These are phyloP conservation scores for Gillenia trifoliata DNA, from an alignment of 306 rosid species.

Conservation along the genomic window DNA sequence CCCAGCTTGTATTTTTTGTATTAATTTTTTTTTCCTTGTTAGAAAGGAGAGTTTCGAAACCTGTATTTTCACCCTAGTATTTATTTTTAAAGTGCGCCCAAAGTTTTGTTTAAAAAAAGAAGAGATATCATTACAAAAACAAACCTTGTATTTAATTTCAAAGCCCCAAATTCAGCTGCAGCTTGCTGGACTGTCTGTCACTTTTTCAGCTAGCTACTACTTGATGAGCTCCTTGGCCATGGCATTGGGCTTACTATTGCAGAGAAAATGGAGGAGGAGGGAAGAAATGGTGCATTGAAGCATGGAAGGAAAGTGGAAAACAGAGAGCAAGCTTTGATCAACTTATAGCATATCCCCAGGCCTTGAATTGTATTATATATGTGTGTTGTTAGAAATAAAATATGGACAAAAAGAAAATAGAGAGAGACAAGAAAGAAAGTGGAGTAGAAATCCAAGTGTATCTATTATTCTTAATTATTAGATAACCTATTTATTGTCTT, in stretches of 20 bases:
- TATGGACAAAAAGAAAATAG: too few relatives aligned
- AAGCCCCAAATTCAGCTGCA: conserved; percentile 1
- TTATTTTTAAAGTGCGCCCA: not conserved
- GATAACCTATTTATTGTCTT: too few relatives aligned
- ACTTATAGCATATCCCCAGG: not conserved
- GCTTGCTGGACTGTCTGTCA: not conserved
- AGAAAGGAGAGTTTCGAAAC: not conserved
- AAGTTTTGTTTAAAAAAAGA: not conserved
- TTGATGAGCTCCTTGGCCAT: not conserved
- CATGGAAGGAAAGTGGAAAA: not conserved
- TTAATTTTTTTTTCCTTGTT: not conserved
- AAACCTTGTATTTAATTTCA: not conserved
- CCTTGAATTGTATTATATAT: not conserved
- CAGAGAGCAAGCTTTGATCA: not conserved
- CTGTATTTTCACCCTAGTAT: not conserved
- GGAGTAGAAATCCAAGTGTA: too few relatives aligned
- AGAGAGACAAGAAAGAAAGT: too few relatives aligned
- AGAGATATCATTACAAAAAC: not conserved
- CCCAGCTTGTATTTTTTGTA: not conserved
- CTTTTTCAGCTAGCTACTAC: not conserved
- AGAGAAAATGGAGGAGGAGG: not conserved
- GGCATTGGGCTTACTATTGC: not conserved
- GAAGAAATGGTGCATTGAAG: conserved; percentile 3
- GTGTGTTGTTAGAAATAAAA: too few relatives aligned
- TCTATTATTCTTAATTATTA: too few relatives aligned